phyloP scores from a whole-genome alignment of 2,329 filamentous ascomycete genomes.

The Colletotrichum euphorbiae region DNA sequence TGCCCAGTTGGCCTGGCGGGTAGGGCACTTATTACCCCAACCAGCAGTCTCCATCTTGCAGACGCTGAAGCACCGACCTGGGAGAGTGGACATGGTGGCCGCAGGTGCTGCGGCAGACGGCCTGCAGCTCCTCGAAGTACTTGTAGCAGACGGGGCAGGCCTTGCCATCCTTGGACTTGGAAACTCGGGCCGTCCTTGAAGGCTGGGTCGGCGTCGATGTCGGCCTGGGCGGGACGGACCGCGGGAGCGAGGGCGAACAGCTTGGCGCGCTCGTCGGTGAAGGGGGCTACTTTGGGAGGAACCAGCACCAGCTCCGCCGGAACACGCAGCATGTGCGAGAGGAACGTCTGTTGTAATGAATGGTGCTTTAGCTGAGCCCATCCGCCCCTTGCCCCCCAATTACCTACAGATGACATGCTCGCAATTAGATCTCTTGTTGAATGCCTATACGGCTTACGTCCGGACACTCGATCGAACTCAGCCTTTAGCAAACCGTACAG shows the following conservation, averaged over 20 bases:
- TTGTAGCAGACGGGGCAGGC: conserved; percentile 35
- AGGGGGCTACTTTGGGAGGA: conserved; percentile 26
- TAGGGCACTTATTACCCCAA: conserved; percentile 24
- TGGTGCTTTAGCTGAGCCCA: background rate
- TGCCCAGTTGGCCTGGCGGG: conserved; percentile 25
- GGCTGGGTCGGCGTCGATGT: conserved; percentile 17
- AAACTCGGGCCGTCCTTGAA: conserved; percentile 33
- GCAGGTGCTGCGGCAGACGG: conserved; percentile 26
- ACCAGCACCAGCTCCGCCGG: conserved; percentile 26
- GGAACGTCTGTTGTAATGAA: conserved; percentile 20
- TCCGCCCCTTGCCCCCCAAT: too few relatives aligned
- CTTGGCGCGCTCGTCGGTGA: conserved; percentile 9
- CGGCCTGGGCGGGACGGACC: conserved; percentile 19
- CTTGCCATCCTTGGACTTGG: conserved; percentile 21
- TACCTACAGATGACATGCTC: too few relatives aligned
- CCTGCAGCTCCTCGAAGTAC: background rate
- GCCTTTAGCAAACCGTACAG: conserved; percentile 27
- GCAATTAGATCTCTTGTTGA: conserved; percentile 27
- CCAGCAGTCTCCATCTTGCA: conserved; percentile 2
- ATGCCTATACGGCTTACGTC: conserved; percentile 11
- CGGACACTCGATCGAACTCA: background rate
- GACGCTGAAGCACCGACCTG: conserved; percentile 25
- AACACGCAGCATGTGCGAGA: conserved; percentile 26
- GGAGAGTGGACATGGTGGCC: conserved; percentile 31
- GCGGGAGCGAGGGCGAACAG: conserved; percentile 21